Evolutionary conservation across 2,329 filamentous ascomycete genomes (phyloP).

Genomic region (Gaeumannomyces sp.): DNA sequence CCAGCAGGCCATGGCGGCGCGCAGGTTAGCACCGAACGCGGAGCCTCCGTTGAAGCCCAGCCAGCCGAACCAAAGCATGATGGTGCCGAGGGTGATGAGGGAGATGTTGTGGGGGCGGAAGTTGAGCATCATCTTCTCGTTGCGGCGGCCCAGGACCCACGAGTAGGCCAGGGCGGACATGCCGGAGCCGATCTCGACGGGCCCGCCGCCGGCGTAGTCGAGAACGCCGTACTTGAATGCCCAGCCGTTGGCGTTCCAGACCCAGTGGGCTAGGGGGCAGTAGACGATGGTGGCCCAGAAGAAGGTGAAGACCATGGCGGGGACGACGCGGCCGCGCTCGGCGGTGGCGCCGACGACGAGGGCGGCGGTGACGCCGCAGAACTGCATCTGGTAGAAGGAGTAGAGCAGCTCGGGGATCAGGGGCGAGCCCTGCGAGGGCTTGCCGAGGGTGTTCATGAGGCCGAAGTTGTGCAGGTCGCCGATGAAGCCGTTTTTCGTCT

Average conservation of each 20-base stretch:
- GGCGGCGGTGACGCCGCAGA: constrained; percentile 85
- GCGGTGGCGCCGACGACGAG: constrained; percentile 90
- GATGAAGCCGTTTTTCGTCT: constrained; percentile 82
- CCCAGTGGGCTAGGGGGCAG: constrained; percentile 95
- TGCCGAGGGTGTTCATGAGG: constrained; percentile 73
- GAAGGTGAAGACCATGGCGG: constrained; percentile 92
- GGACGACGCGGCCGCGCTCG: constrained; percentile 86
- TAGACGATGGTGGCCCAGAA: constrained; percentile 97
- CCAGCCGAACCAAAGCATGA: constrained; percentile 98
- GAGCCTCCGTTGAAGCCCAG: constrained; percentile 98
- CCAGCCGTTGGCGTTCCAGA: constrained; percentile 94
- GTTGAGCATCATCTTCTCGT: constrained; percentile 99
- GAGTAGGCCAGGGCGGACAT: constrained; percentile 92
- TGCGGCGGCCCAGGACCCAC: constrained; percentile 87
- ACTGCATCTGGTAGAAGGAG: constrained; percentile 98
- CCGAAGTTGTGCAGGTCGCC: constrained; percentile 87
- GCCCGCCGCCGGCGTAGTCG: constrained; percentile 93
- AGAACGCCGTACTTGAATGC: constrained; percentile 83
- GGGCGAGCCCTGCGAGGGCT: constrained; percentile 81
- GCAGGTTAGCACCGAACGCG: constrained; percentile 86
- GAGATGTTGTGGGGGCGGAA: constrained; percentile 99
- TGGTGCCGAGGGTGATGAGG: constrained; percentile 88
- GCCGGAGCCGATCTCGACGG: constrained; percentile 94
- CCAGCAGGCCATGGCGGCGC: constrained; percentile 95
- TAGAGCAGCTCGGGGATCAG: constrained; percentile 86